Percentiles rank a stretch among this genome's conserved stretches.
These are phyloP conservation scores for Triticum turgidum DNA, from an alignment of 176 grass and related monocot genomes.

Conservation along the genomic window DNA sequence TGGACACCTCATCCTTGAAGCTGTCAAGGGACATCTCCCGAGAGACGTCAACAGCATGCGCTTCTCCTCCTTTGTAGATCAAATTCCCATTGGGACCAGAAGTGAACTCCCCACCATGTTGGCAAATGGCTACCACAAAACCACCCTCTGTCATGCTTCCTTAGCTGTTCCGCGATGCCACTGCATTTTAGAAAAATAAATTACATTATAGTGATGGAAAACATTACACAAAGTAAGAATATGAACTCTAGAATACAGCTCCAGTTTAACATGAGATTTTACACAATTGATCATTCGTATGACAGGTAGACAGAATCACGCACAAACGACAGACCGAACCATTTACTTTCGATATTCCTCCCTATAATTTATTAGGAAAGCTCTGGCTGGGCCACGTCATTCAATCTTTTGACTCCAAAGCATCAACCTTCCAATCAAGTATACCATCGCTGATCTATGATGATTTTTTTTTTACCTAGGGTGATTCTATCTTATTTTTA, in stretches of 20 bases:
- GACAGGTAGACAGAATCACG: not conserved
- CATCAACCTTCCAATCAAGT: not conserved
- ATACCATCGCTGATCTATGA: not conserved
- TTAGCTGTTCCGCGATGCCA: not conserved
- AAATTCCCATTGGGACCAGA: conserved; percentile 65
- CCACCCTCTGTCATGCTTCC: conserved; percentile 30
- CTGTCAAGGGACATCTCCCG: conserved; percentile 65
- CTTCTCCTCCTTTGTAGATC: conserved; percentile 89
- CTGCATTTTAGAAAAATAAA: not conserved
- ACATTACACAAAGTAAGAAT: not conserved
- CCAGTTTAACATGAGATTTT: not conserved
- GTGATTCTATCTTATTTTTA: conserved; percentile 1
- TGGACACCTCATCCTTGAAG: conserved; percentile 71
- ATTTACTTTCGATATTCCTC: not conserved
- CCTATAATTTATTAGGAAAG: not conserved
- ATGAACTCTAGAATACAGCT: not conserved
- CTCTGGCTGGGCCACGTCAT: not conserved
- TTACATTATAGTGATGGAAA: not conserved
- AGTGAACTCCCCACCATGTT: conserved; percentile 87
- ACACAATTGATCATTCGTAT: not conserved
- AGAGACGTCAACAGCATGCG: conserved; percentile 77
- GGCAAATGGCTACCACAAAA: conserved; percentile 79
- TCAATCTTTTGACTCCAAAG: not conserved
- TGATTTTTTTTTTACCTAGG: not conserved
- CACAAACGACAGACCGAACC: not conserved